Conservation (phyloP, 1,284 basidiomycete genomes). For the Ceratobasidium sp. region DNA sequence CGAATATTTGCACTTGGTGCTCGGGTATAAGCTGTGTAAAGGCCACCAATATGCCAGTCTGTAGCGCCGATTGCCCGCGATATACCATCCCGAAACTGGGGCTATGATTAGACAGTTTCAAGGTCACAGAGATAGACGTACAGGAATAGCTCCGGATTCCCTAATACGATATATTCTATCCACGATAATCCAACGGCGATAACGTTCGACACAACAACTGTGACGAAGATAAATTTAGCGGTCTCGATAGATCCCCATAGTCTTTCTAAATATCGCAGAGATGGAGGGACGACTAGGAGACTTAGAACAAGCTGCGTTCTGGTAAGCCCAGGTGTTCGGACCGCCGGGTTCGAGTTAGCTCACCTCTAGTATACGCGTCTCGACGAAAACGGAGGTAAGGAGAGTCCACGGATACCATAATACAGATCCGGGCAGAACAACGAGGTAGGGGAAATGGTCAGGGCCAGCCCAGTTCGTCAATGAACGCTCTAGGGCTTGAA, state of each 20-base stretch:
- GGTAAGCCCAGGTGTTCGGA: constrained; percentile 33
- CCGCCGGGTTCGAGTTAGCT: constrained; percentile 47
- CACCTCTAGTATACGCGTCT: constrained; percentile 85
- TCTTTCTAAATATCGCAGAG: constrained; percentile 88
- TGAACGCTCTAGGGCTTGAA: constrained; percentile 10
- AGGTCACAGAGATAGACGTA: constrained; percentile 54
- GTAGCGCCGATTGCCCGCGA: constrained; percentile 92
- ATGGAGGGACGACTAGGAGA: constrained; percentile 79
- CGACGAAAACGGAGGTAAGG: constrained; percentile 85
- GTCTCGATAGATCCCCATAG: constrained; percentile 91
- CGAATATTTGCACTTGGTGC: constrained; percentile 93
- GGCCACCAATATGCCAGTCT: constrained; percentile 89
- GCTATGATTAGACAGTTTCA: constrained; percentile 7
- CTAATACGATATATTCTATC: constrained; percentile 74
- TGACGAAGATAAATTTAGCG: constrained; percentile 82
- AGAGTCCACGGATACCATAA: constrained; percentile 94
- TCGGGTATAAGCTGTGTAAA: constrained; percentile 98
- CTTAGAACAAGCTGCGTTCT: constrained; percentile 73
- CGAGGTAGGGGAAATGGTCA: constrained; percentile 72
- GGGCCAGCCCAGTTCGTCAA: constrained; percentile 31
- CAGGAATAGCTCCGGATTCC: constrained; percentile 75
- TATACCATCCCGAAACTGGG: constrained; percentile 85
- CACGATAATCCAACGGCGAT: constrained; percentile 85
- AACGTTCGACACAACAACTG: constrained; percentile 82
- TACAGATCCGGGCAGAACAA: constrained; percentile 83